A percentile compares a stretch with the other conserved stretches of the same genome.
phyloP scores from a whole-genome alignment of 768 basidiomycete species.

The Mycena leptocephala region DNA sequence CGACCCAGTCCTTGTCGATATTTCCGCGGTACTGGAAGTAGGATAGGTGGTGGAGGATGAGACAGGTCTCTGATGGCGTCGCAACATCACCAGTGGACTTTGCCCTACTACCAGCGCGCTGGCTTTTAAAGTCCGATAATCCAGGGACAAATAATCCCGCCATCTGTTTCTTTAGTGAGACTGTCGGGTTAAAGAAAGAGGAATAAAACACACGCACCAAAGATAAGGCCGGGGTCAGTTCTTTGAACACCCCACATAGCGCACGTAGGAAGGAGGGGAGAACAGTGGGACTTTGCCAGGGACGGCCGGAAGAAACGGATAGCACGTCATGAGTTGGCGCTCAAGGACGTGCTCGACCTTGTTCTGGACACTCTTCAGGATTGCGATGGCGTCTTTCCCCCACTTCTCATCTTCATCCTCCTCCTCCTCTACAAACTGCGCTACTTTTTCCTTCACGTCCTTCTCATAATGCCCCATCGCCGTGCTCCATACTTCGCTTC shows the following conservation, averaged over 20 bases:
- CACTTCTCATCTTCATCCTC: neutral
- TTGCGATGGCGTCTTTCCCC: neutral
- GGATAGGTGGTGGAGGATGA: neutral
- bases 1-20: neutral
- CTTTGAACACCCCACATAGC: neutral
- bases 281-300: neutral
- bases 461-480: neutral
- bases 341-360: neutral
- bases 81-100: neutral
- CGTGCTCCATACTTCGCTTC: neutral
- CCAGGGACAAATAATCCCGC: neutral
- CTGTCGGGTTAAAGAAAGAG: neutral
- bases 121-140: neutral
- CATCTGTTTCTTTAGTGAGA: conserved; percentile 3
- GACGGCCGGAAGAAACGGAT: neutral
- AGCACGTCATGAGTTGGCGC: neutral
- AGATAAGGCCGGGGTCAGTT: neutral
- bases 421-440: neutral
- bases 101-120: neutral
- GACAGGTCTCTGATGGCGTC: neutral
- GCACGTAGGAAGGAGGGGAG: neutral
- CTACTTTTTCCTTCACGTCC: neutral
- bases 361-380: neutral
- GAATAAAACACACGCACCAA: neutral
- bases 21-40: neutral